Evolutionary conservation across 345 rosid genomes (phyloP), one percentile per base, ranked within the genome.

Genomic region (Eucalyptus urophylla): DNA sequence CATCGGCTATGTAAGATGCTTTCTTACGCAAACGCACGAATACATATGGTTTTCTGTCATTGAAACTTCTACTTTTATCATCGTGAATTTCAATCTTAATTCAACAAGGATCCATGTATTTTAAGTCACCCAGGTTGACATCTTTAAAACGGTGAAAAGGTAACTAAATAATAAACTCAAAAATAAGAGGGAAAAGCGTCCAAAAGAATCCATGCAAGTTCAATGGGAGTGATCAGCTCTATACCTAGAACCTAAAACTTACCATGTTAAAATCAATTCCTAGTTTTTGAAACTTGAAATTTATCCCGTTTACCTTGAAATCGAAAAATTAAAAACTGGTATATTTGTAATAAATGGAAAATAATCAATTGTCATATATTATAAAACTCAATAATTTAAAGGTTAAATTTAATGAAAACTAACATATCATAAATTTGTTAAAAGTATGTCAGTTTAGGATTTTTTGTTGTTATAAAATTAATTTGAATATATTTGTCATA

Each of bases 381-480:
- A 24, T 56, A 6, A 1, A 56, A 56, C 3, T 56, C 2, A 56
- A 10, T 2, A 2, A 56, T 56, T 56, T 10, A 24, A 24, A 3
- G 9, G 3, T 56, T 4, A 56, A 24, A 24, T 56, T 56, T 24
- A 56, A 56, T 56, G 1, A 9, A 56, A 56, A 56, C 3, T 56
- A 56, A 24, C 11, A 1, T 24, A 56, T 21, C 1, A 1, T 56
- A 22, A 56, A 56, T 56, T 56, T 56, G 3, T 56, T 25, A 24
- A 22, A 56, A 1, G 6, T 24, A 6, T 56, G 29, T 1, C 0
- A 0, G 0, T 24, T 56, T 56, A 22, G 0, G 29, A 24, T 56
- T 56, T 56, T 56, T 24, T 56, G 6, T 56, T 9, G 62, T 24
- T 14, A 56, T 24, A 56, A 56, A 56, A 56, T 56, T 56, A 9